Evolutionary conservation across 345 rosid genomes (phyloP), one percentile per base, ranked within the genome.

Genomic region (Ceriops decandra): DNA sequence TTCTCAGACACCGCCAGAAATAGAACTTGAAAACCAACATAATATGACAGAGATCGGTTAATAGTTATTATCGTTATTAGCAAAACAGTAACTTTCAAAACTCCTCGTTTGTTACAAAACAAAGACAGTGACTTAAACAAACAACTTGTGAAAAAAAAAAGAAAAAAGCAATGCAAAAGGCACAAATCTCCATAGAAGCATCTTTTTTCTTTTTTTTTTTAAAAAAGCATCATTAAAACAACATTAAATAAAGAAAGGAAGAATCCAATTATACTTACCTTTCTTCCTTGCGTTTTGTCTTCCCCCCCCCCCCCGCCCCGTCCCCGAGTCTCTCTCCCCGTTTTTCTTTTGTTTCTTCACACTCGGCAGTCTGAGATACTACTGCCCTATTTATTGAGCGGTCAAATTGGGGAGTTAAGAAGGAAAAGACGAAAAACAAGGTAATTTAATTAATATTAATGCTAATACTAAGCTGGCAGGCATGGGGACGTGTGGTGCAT

Each of bases 391-490:
- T 56, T 10, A 56, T 15, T 56, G 0, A 56, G 31, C 59, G 59
- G 59, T 56, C 31, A 56, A 56, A 24, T 2, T 56, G 28, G 17
- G 28, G 28, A 1, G 59, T 11, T 24, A 21, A 4, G 28, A 56
- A 56, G 31, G 26, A 56, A 56, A 56, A 3, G 49, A 17, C 27
- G 27, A 54, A 54, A n/a, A 54, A n/a, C 57, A 53, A 20, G 26
- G 26, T 21, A 53, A 20, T 53, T 53, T n/a, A n/a, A 2, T 53
- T 53, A 20, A n/a, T 8, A 22, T 7, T 1, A 54, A 24, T 54
- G 2, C 24, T 21, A 54, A 32, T 19, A 19, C 5, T 47, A 31
- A 68, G 72, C 64, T 67, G 70, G 62, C 70, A 67, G 70, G 62
- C 70, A 67, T 36, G 70, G 5, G 4, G 7, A 21, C 36, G 62